Base-by-base conservation (phyloP, 2,329 filamentous ascomycete species). In the Scedosporium dehoogii region DNA sequence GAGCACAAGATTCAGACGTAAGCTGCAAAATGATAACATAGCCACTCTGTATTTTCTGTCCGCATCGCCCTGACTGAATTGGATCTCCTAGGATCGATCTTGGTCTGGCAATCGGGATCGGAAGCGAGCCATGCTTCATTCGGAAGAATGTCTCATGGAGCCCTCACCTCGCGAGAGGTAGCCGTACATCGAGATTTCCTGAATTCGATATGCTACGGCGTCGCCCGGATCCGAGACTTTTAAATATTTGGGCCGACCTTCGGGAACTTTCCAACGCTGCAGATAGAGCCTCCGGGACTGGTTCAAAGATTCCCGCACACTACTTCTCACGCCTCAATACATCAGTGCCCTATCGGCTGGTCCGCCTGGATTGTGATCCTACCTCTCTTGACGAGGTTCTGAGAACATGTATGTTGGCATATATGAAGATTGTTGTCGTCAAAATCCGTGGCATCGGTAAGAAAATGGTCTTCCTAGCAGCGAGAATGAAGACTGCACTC, bases 351-450 rank as follows among this genome's bases (percentile, higher is more conserved):
- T 67, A 67, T 14, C 64, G 69, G 1, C 63, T 71, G 0, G 12
- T 69, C 6, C 57, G 60, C 42, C 63, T 71, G 2, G 48, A 60
- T 7, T 66, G 65, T 29, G 66, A 67, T 2, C 25, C 61, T 1
- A 10, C 61, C 3, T 66, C 67, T 2, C 16, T 62, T 2, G 18
- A 63, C 2, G 66, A 66, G 48, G 21, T 67, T 1, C 33, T 65
- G 21, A 57, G 67, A 10, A 57, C 70, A 1, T 68, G 62, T 6
- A 68, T 71, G 69, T 51, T 71, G 2, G 68, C 67, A 0, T 69
- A 65, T 25, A 63, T 66, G 16, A 70, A 68, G 48, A 65, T 65
- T 12, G 53, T 68, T 2, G 51, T 68, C 6, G 55, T 64, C 1
- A 63, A 64, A 16, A 64, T 66, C 14, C 60, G 63, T 6, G 63